A percentile compares a stretch with the other conserved stretches of the same genome.
Conservation (phyloP, 164 flowering plant genomes). For the Umbellularia californica region DNA sequence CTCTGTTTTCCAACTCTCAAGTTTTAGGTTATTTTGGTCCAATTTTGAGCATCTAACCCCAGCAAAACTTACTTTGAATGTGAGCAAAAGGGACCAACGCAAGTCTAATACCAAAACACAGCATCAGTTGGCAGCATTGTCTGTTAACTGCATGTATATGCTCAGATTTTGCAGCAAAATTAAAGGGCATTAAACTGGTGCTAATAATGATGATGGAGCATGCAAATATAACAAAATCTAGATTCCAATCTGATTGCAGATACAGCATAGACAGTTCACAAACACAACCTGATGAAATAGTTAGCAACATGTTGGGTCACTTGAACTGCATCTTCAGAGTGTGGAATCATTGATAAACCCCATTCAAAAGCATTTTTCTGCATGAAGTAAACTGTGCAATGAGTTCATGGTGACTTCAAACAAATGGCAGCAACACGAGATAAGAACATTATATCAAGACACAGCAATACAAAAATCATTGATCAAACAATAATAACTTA, state of each 20-base stretch:
- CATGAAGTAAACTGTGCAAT: conserved; percentile 11
- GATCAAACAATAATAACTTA: background rate
- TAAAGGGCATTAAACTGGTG: too few species aligned
- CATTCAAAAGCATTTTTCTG: conserved; percentile 99
- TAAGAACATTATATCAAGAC: background rate
- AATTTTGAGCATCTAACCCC: too few species aligned
- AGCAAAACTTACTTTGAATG: too few species aligned
- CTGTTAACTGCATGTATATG: too few species aligned
- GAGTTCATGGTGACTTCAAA: too few species aligned
- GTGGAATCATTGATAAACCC: conserved; percentile 87
- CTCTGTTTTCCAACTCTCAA: too few species aligned
- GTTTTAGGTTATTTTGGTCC: too few species aligned
- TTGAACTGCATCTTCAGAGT: conserved; percentile 87
- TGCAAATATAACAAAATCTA: background rate
- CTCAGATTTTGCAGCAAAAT: too few species aligned
- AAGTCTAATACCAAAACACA: too few species aligned
- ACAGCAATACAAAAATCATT: background rate
- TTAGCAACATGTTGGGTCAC: conserved; percentile 87
- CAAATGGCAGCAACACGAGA: background rate
- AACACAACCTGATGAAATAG: conserved; percentile 66
- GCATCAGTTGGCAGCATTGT: too few species aligned
- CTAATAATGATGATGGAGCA: background rate
- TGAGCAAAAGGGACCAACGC: too few species aligned
- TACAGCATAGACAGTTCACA: background rate
- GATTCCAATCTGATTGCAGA: background rate